Evolutionary conservation across 129 eudicot species (phyloP), one percentile per base, ranked within the genome.

Genomic region (Dittrichia graveolens): DNA sequence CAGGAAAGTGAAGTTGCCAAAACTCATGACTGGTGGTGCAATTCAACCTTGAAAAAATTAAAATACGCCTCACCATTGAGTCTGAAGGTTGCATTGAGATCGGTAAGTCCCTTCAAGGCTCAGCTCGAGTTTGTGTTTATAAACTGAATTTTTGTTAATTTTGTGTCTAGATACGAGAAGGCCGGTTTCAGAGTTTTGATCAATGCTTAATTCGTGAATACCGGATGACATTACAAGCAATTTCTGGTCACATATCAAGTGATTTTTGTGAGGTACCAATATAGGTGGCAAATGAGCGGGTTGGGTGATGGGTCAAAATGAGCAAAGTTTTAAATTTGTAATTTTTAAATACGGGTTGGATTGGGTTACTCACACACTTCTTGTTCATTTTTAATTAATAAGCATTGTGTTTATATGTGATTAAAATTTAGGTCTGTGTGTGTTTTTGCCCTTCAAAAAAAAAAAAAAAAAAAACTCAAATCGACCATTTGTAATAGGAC

Each of bases 41-140:
- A 64, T 47, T 78, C 86, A 37, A 81, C 88, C 45, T 49, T 93
- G 67, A 83, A 84, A 75, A 89, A 80, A 69, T 89, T 93, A 43
- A 78, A 73, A 76, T 86, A 74, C 5, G 86, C 85, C 47, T 86
- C 98, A 57, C 96, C 96, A 3, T 83, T 89, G 82, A 87, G 96
- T 89, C 85, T 93, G 84, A 93, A 93, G 81, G 92, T 85, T 74
- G 63, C 98, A 69, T 84, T 93, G 58, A 83, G 83, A 93, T 89
- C 98, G 5, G 98, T 93, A 78, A 78, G 92, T 89, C 16, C 8
- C 9, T 72, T 43, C 3, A 57, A 15, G 43, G 60, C 15, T 24
- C n/a, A 3, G 55, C 45, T 18, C 3, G 18, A 6, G 4, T 31
- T 65, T 3, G 13, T 24, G 61, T 31, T 34, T 60, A 64, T 24